Percentiles rank a stretch among this genome's conserved stretches.
These are phyloP conservation scores for Cercospora canescens DNA, from an alignment of 2,329 filamentous ascomycete genomes.

Conservation along the genomic window DNA sequence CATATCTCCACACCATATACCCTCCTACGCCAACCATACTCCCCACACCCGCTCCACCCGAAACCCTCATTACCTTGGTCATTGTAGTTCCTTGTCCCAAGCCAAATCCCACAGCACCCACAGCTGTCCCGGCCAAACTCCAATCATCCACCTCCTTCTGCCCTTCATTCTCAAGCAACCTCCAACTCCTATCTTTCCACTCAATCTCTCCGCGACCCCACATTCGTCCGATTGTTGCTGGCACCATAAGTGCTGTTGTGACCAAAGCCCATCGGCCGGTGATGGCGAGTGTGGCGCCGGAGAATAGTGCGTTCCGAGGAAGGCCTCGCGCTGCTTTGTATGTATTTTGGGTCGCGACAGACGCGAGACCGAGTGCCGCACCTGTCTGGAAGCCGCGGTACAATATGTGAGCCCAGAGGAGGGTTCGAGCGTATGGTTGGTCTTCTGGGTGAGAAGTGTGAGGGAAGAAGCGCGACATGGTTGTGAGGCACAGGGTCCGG, in stretches of 20 bases:
- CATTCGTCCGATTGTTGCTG: constrained; percentile 55
- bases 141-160: constrained; percentile 61
- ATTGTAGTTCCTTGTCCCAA: constrained; percentile 47
- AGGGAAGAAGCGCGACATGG: constrained; percentile 58
- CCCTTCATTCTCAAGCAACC: constrained; percentile 58
- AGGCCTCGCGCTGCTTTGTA: constrained; percentile 26
- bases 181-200: constrained; percentile 65
- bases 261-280: constrained; percentile 44
- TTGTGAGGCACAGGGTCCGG: background rate
- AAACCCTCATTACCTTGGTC: constrained; percentile 8
- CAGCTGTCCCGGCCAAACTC: constrained; percentile 48
- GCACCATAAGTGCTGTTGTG: constrained; percentile 46
- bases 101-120: constrained; percentile 16
- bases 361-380: constrained; percentile 48
- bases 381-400: constrained; percentile 57
- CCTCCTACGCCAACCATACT: constrained; percentile 52
- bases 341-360: constrained; percentile 32
- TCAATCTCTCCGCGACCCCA: constrained; percentile 59
- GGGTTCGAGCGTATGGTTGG: constrained; percentile 55
- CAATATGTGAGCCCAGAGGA: constrained; percentile 62
- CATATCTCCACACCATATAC: constrained; percentile 54
- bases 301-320: constrained; percentile 21
- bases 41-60: constrained; percentile 38
- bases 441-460: constrained; percentile 63
- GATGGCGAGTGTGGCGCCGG: constrained; percentile 32